Evolutionary conservation across 163 green algal genomes (phyloP).

Genomic region (Volvox carteri): DNA sequence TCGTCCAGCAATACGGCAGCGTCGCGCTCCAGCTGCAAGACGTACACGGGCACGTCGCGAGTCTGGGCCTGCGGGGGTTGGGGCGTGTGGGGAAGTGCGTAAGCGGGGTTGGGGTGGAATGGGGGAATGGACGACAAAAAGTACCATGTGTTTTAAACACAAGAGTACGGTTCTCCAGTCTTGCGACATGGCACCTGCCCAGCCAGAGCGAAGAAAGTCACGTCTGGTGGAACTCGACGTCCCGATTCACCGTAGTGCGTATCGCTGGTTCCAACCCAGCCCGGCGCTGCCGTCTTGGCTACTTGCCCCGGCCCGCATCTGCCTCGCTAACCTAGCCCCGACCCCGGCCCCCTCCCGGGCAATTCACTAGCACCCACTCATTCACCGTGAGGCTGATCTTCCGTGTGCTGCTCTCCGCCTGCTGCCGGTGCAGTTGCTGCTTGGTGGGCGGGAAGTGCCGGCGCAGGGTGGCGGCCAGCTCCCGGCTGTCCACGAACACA

Average conservation of each 20-base stretch:
- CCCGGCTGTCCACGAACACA: slow-evolving; percentile 62
- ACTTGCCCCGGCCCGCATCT: no score
- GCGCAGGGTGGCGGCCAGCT: slow-evolving; percentile 53
- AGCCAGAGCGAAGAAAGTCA: no score
- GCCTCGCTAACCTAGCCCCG: no score
- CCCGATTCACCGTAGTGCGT: no score
- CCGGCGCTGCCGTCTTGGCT: no score
- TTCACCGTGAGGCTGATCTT: slow-evolving; percentile 28
- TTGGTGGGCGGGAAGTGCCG: slow-evolving; percentile 41
- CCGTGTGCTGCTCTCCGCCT: neutral
- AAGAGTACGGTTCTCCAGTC: no score
- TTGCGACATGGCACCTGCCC: no score
- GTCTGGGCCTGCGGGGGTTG: slow-evolving; percentile 12
- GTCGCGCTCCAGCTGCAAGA: slow-evolving; percentile 71
- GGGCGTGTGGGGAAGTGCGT: neutral
- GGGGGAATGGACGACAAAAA: no score
- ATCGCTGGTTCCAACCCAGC: no score
- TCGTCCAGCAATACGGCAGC: slow-evolving; percentile 72
- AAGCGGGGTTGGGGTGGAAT: neutral
- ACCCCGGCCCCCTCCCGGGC: no score
- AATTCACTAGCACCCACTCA: neutral
- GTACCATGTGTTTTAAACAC: no score
- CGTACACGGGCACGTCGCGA: slow-evolving; percentile 70
- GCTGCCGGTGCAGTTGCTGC: slow-evolving; percentile 9
- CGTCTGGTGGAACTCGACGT: no score